A percentile compares a stretch with the other conserved stretches of the same genome.
phyloP scores from a whole-genome alignment of 306 rosid genomes.

The Datisca glomerata region DNA sequence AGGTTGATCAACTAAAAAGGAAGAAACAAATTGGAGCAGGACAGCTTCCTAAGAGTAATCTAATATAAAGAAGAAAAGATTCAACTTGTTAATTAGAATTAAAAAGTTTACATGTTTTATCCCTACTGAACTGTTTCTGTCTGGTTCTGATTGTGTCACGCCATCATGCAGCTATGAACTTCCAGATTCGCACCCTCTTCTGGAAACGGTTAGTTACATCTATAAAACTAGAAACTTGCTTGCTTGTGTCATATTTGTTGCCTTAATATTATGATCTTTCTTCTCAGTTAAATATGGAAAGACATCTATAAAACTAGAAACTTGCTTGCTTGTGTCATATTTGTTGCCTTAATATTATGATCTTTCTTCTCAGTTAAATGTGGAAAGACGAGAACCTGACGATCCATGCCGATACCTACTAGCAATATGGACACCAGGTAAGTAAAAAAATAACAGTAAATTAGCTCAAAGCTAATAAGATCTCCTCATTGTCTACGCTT shows the following conservation, averaged over 20 bases:
- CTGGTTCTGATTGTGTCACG: no score
- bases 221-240: neutral
- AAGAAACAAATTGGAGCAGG: no score
- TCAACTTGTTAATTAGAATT: no score
- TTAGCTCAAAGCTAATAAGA: neutral
- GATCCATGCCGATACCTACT: conserved; percentile 90
- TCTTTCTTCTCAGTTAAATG: conserved; percentile 27
- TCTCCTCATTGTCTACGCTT: conserved; percentile 11
- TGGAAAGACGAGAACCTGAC: conserved; percentile 80
- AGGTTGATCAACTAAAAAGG: no score
- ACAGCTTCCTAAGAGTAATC: no score
- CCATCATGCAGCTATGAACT: conserved; percentile 80
- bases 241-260: neutral
- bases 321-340: neutral
- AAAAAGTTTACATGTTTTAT: no score
- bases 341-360: no score
- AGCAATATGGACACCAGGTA: conserved; percentile 99
- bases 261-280: no score
- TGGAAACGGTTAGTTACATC: conserved; percentile 56
- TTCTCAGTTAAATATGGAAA: conserved; percentile 49
- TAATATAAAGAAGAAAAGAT: no score
- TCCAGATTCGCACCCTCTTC: conserved; percentile 90
- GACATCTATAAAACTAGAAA: no score
- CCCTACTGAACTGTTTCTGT: no score
- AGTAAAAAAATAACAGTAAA: neutral